These are phyloP conservation scores for Pleurotus salmoneostramineus DNA, from an alignment of 768 basidiomycete species.

Conservation along the genomic window DNA sequence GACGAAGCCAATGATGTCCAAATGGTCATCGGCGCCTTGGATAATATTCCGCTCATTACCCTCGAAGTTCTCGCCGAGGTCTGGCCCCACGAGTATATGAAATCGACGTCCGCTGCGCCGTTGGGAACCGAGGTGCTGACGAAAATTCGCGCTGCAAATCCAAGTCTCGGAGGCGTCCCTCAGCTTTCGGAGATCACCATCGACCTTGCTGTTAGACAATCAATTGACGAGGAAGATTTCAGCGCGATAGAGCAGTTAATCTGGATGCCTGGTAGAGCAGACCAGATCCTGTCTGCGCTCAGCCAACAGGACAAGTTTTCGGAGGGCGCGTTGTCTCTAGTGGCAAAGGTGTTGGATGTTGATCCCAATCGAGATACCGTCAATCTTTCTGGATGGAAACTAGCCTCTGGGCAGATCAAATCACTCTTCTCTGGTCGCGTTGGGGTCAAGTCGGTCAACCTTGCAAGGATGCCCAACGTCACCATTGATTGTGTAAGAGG, in stretches of 20 bases:
- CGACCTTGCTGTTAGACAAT: conserved; percentile 19
- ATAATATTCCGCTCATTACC: background rate
- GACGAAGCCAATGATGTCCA: background rate
- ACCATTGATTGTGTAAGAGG: conserved; percentile 16
- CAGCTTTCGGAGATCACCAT: conserved; percentile 22
- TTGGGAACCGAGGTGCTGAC: background rate
- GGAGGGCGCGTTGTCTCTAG: conserved; percentile 19
- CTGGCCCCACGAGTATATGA: conserved; percentile 4
- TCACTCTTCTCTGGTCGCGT: conserved; percentile 9
- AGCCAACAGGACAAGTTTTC: conserved; percentile 18
- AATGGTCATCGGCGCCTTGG: background rate
- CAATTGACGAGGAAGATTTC: conserved; percentile 17
- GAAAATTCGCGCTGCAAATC: background rate
- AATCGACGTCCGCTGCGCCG: too few species aligned
- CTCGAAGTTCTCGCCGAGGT: conserved; percentile 5
- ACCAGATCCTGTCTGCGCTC: conserved; percentile 15
- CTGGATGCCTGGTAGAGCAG: conserved; percentile 24
- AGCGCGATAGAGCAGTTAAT: conserved; percentile 21
- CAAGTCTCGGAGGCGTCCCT: conserved; percentile 12
- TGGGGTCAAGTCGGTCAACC: conserved; percentile 16
- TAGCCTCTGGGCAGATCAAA: conserved; percentile 20
- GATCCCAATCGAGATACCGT: conserved; percentile 10
- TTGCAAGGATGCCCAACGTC: conserved; percentile 23
- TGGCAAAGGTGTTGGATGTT: conserved; percentile 14
- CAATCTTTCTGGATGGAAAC: conserved; percentile 21